A percentile compares a stretch with the other conserved stretches of the same genome.
Conservation (phyloP, 495 filamentous ascomycete genomes). For the Terfezia boudieri region DNA sequence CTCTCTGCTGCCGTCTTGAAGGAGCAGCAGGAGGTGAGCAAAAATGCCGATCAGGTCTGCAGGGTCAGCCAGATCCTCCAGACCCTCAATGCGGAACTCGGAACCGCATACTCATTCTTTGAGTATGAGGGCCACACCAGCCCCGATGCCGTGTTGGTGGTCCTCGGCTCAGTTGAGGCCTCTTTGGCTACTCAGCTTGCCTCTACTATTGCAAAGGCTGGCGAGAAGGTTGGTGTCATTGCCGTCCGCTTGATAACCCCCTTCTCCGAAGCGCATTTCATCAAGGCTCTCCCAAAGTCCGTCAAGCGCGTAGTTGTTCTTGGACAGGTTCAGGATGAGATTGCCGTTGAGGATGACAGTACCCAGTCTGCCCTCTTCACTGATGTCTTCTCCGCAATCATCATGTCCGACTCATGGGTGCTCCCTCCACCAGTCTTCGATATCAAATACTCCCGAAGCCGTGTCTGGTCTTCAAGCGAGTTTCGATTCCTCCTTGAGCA, state of each 20-base stretch:
- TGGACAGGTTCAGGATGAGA: constrained; percentile 25
- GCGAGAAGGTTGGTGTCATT: constrained; percentile 58
- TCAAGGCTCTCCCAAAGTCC: constrained; percentile 52
- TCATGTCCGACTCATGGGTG: constrained; percentile 46
- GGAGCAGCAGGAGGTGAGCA: constrained; percentile 38
- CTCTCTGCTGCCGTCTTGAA: constrained; percentile 42
- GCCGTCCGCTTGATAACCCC: constrained; percentile 85
- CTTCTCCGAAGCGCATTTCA: constrained; percentile 82
- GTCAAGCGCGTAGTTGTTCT: constrained; percentile 45
- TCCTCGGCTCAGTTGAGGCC: constrained; percentile 77
- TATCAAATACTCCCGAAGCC: constrained; percentile 68
- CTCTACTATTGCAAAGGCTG: constrained; percentile 42
- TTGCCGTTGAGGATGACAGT: constrained; percentile 40
- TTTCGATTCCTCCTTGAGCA: constrained; percentile 40
- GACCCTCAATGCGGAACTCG: constrained; percentile 75
- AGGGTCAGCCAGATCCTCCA: constrained; percentile 53
- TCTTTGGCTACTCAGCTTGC: constrained; percentile 69
- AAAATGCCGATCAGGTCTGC: constrained; percentile 47
- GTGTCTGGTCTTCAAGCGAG: constrained; percentile 60
- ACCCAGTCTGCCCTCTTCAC: constrained; percentile 64
- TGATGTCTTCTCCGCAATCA: constrained; percentile 66
- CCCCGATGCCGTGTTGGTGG: constrained; percentile 61
- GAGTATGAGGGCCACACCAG: constrained; percentile 77
- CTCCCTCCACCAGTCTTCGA: constrained; percentile 43
- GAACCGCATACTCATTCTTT: constrained; percentile 76